Conservation (phyloP, 352 stramenopile species). For the Phytophthora kernoviae region DNA sequence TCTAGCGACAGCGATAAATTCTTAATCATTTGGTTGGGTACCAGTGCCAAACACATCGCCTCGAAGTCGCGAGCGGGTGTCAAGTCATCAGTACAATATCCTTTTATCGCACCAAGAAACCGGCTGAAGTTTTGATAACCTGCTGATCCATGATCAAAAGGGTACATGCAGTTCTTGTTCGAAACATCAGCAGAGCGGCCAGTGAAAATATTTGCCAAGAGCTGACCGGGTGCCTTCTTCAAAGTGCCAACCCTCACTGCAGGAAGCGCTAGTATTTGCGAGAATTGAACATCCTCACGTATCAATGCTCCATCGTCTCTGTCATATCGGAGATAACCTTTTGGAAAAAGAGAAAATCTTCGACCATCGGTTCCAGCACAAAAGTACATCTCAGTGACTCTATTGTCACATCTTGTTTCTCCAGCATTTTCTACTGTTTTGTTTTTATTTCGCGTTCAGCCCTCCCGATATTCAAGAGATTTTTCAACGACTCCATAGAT, state of each 20-base stretch:
- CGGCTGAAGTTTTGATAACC: not conserved
- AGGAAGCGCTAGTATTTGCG: not conserved
- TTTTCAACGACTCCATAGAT: not conserved
- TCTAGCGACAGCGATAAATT: constrained; percentile 3
- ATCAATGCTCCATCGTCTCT: not conserved
- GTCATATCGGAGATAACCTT: not conserved
- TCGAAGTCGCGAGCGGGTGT: not conserved
- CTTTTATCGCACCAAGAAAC: not conserved
- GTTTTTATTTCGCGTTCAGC: not conserved
- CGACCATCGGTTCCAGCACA: constrained; percentile 1
- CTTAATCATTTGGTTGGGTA: constrained; percentile 1
- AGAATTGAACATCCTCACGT: not conserved
- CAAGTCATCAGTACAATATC: too few species aligned
- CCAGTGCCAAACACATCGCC: constrained; percentile 6
- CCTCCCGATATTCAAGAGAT: not conserved
- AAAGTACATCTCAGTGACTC: not conserved
- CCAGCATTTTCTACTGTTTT: not conserved
- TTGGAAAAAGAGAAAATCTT: not conserved
- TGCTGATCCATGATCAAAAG: not conserved
- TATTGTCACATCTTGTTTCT: not conserved
- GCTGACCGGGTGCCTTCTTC: not conserved
- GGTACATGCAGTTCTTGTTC: too few species aligned
- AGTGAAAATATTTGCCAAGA: not conserved
- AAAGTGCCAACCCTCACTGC: not conserved
- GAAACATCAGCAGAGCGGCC: not conserved